Evolutionary conservation across 768 basidiomycete species (phyloP), one percentile per base, ranked within the genome.

Genomic region (Dioszegia hungarica): DNA sequence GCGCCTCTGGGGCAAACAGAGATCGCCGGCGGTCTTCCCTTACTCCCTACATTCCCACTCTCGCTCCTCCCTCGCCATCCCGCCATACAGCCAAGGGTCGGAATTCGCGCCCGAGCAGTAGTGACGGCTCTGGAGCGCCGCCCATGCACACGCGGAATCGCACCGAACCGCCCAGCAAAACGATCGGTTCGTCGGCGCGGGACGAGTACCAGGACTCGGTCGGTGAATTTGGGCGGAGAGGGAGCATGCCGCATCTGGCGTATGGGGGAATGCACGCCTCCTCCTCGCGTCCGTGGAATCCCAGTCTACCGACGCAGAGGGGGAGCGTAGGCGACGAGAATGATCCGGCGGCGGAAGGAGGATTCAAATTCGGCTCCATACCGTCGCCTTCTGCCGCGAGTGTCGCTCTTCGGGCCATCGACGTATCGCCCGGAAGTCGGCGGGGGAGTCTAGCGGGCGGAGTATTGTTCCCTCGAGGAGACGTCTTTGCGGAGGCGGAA

Each of bases 21-120:
- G 60, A 57, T 61, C 72, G 31, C n/a, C n/a, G n/a, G n/a, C n/a
- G n/a, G n/a, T n/a, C n/a, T n/a, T 73, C 72, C 11, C 46, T 76
- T 10, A 72, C 75, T 0, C 75, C 75, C 10, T 55, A 66, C 10
- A 40, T 54, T 9, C 54, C 73, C 2, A 56, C 62, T 1, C 59
- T 74, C 0, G 65, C 67, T 5, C 62, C 64, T 11, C 65, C 69
- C 1, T 73, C 71, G 25, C 70, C 71, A 1, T 67, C 66, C n/a
- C 57, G 62, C 22, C 54, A 64, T 14, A 59, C 62, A 33, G 66
- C 54, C 33, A 60, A 20, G 31, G 71, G 66, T 12, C 43, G 19
- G 11, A 34, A 39, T 27, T 62, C 56, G 0, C 39, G 65, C 11
- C 68, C 68, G n/a, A 62, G 29, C 24, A 63, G 57, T 27, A 64